Evolutionary conservation across 495 filamentous ascomycete species (phyloP).

Genomic region (Neurospora sp.): DNA sequence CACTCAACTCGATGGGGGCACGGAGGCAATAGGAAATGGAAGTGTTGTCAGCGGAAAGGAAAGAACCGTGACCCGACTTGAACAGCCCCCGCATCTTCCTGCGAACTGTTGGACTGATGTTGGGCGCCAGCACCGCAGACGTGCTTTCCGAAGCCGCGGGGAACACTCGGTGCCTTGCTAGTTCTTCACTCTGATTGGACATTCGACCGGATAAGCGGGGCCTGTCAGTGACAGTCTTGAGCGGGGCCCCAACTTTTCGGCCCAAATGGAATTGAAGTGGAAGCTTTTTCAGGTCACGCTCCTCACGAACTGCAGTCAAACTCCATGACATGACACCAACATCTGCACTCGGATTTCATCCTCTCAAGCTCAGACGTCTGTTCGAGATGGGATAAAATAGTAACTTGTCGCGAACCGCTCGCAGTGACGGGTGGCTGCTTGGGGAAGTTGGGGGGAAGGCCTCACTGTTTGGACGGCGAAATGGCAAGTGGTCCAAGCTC

Average conservation of each 20-base stretch:
- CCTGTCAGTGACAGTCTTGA: background rate
- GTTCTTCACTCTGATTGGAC: background rate
- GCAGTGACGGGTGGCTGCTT: background rate
- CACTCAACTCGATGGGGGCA: background rate
- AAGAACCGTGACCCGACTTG: background rate
- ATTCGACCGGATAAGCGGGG: background rate
- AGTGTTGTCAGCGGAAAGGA: background rate
- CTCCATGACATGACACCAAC: background rate
- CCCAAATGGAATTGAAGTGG: background rate
- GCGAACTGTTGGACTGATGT: background rate
- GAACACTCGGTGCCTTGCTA: background rate
- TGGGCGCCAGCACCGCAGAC: background rate
- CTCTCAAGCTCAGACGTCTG: too few relatives aligned
- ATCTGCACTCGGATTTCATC: background rate
- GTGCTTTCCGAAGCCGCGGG: background rate
- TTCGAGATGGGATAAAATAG: background rate
- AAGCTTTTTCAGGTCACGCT: background rate
- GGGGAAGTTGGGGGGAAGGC: background rate
- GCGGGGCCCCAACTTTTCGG: background rate
- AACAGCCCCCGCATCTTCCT: background rate
- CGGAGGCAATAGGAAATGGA: background rate
- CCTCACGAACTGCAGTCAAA: background rate
- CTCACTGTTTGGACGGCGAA: background rate
- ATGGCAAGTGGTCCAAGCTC: background rate
- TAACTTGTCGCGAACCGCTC: background rate